Evolutionary conservation across 306 rosid genomes (phyloP), one percentile per base, ranked within the genome.

Genomic region (Abrus pulchellus): DNA sequence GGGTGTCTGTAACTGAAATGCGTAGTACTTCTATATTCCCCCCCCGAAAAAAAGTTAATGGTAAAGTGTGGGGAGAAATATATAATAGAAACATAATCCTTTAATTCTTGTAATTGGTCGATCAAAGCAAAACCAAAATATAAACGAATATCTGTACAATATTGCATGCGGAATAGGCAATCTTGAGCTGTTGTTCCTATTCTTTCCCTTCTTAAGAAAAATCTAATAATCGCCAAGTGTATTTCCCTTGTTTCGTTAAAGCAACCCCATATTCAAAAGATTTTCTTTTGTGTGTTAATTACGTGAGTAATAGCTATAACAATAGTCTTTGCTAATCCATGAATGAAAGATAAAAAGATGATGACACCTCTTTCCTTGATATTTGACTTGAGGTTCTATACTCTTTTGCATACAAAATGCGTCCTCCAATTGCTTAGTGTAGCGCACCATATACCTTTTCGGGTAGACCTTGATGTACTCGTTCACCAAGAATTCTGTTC

Each of bases 61-160:
- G 43, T 74, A 44, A 54, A 73, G 60, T 13, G 32, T 45, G 65
- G 49, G 33, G 36, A 32, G 11, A 45, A 61, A 30, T 9, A 75
- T 45, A 60, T 13, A 60, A 43, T 12, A 59, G 44, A 59, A 45
- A 74, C 49, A 45, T 1, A 13, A 75, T 30, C 13, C 36, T 81
- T 54, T 14, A 44, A 55, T 43, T 53, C 28, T 61, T 61, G 84
- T 79, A 76, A 52, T 61, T 71, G 86, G 82, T 55, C 54, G 68
- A 75, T 43, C 68, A 4, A 68, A 53, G 66, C 56, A 63, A 64
- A 66, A 63, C 48, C 10, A 72, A 80, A 52, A 30, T 54, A 27
- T 30, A 56, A 44, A 62, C 50, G 80, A 77, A 50, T 73, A 55
- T 80, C 43, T 75, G 75, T 69, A 64, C 74, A 3, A 80, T 41